Conservation (phyloP, 306 rosid genomes). For the cucumber (Cucumis sativus) region Cucumber_9930_V3 NC_026659.2:1502501-1503000, state of each 20-base stretch:
- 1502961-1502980: no score
- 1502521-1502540: not conserved
- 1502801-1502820: not conserved
- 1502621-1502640: not conserved
- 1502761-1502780: not conserved
- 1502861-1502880: no score
- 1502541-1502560: slow-evolving; percentile 24
- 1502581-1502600: not conserved
- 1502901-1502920: no score
- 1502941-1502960: no score
- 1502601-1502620: not conserved
- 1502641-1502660: slow-evolving; percentile 1
- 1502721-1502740: not conserved
- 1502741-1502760: not conserved
- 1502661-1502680: not conserved
- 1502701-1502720: not conserved
- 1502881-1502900: no score
- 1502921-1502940: no score
- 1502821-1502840: not conserved
- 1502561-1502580: slow-evolving; percentile 15
- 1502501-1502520: not conserved
- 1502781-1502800: not conserved
- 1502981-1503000: no score
- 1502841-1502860: no score
- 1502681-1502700: not conserved